Evolutionary conservation across 208 protist species (phyloP), one percentile per base, ranked within the genome.

Genomic region (Willaertia magna): DNA sequence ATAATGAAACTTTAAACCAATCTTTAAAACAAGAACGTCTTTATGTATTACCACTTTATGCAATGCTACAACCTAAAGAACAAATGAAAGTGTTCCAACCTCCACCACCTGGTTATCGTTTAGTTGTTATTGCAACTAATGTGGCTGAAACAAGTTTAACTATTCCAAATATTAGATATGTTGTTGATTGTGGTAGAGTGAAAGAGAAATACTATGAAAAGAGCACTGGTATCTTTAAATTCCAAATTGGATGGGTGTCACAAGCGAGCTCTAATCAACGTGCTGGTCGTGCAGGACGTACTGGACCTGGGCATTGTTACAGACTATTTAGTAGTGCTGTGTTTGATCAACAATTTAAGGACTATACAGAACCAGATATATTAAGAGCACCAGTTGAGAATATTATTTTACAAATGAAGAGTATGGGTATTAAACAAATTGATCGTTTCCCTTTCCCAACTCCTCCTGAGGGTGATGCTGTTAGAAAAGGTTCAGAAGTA

Each of bases 111-210:
- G 95, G 94, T 18, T 93, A 89, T 44, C 93, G 98, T 42, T 92
- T 99, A 48, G 95, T 97, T 85, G 97, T 99, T 47, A 93, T 99
- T 16, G 95, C 99, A 39, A 99, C 99, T 47, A 99, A 99, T 91
- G 94, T 99, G 1, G 98, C 99, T n/a, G 98, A 99, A 90, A 99
- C 99, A 4, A 99, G 98, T 78, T 91, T 99, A 39, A 99, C 99
- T 1, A 99, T 99, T 84, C 97, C 97, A 30, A 95, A 96, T 85
- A 98, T 99, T 86, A 89, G 92, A 61, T 99, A 97, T 86, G 94
- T 97, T 1, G 92, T 97, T 12, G 95, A 97, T 85, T 88, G 85
- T 20, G 94, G 94, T 40, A 85, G 86, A 44, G 82, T 86, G 30
- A 91, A 91, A 78, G 67, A 86, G 22, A 83, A 79, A 20, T 47